Evolutionary conservation across 2,329 filamentous ascomycete genomes (phyloP).

Genomic region (Podosphaera fusca): DNA sequence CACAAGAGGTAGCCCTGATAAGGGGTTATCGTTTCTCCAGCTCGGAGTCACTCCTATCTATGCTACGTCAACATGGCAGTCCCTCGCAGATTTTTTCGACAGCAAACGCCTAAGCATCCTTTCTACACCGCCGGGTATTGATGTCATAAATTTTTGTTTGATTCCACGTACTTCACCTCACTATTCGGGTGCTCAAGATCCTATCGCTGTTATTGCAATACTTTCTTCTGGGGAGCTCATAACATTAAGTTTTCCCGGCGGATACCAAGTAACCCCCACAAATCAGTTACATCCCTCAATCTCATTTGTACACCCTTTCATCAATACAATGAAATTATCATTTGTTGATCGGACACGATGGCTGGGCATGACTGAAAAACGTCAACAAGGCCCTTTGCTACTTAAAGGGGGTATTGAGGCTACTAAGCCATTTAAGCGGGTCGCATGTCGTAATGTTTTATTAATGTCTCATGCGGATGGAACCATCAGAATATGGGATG

Average conservation of each 20-base stretch:
- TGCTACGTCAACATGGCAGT: constrained; percentile 74
- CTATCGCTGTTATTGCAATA: constrained; percentile 59
- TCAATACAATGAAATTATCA: constrained; percentile 48
- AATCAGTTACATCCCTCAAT: constrained; percentile 80
- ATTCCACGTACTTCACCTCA: constrained; percentile 67
- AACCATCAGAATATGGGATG: constrained; percentile 80
- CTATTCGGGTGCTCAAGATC: constrained; percentile 73
- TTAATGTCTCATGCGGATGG: constrained; percentile 79
- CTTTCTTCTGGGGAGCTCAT: constrained; percentile 72
- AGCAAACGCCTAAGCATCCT: constrained; percentile 52
- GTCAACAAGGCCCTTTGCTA: constrained; percentile 55
- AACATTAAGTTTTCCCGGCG: constrained; percentile 78
- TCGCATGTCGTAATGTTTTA: constrained; percentile 64
- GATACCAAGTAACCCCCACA: constrained; percentile 73
- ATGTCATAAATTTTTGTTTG: constrained; percentile 59
- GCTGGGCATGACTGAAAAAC: constrained; percentile 74
- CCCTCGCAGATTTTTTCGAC: constrained; percentile 55
- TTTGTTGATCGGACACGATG: constrained; percentile 58
- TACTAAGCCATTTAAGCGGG: constrained; percentile 45
- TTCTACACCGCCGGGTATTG: constrained; percentile 52
- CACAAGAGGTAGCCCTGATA: constrained; percentile 38
- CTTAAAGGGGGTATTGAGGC: constrained; percentile 59
- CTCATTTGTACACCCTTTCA: constrained; percentile 75
- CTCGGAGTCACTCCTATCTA: constrained; percentile 76
- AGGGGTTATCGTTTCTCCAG: constrained; percentile 73